A percentile compares a stretch with the other conserved stretches of the same genome.
Conservation (phyloP, 306 rosid genomes). For the Prunus salicina region DNA sequence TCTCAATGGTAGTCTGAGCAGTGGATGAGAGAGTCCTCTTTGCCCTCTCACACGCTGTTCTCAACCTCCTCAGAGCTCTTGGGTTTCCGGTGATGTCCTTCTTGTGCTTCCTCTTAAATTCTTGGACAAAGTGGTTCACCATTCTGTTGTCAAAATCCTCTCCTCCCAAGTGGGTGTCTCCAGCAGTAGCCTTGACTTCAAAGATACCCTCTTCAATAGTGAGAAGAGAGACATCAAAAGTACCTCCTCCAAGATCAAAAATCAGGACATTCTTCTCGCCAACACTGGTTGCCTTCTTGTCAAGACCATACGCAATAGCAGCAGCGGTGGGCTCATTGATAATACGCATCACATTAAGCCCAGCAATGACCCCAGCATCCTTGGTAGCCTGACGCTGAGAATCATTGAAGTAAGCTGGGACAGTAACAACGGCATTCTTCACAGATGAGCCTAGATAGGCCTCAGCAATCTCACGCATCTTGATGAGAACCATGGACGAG, state of each 20-base stretch:
- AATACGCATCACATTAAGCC: slow-evolving; percentile 59
- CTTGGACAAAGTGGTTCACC: slow-evolving; percentile 81
- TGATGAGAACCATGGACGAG: slow-evolving; percentile 63
- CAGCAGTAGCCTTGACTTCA: slow-evolving; percentile 74
- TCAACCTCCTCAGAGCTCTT: slow-evolving; percentile 69
- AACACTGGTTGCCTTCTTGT: slow-evolving; percentile 53
- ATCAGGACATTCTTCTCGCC: slow-evolving; percentile 67
- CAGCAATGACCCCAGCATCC: slow-evolving; percentile 70
- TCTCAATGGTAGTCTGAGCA: slow-evolving; percentile 73
- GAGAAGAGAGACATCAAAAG: slow-evolving; percentile 57
- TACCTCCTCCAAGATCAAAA: slow-evolving; percentile 50
- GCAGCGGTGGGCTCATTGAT: slow-evolving; percentile 79
- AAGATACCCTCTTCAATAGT: slow-evolving; percentile 76
- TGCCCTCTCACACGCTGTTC: slow-evolving; percentile 73
- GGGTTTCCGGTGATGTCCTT: slow-evolving; percentile 69
- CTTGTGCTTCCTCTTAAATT: slow-evolving; percentile 72
- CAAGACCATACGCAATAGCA: slow-evolving; percentile 67
- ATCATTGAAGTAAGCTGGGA: slow-evolving; percentile 77
- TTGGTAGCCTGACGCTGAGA: slow-evolving; percentile 77
- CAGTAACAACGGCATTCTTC: slow-evolving; percentile 80
- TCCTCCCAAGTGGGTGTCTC: slow-evolving; percentile 86
- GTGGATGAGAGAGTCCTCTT: slow-evolving; percentile 80
- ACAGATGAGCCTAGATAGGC: slow-evolving; percentile 61
- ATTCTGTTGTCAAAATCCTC: slow-evolving; percentile 74
- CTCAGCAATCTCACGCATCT: slow-evolving; percentile 90